Evolutionary conservation across 805 yeast genomes (phyloP).

Genomic region (Gaillardinia entomophila): DNA sequence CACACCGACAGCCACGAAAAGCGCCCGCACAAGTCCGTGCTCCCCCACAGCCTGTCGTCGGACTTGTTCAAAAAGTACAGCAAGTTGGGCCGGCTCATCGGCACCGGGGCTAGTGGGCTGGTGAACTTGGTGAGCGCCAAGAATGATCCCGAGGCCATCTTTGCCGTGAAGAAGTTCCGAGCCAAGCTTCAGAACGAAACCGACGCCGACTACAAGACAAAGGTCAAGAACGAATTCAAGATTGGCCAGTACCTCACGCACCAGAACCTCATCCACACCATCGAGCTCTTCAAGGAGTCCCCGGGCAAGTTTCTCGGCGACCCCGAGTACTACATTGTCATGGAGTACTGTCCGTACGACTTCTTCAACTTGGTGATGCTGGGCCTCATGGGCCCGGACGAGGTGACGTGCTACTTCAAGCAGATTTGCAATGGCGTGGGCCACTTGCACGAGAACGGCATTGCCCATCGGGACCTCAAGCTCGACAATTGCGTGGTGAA

Average conservation of each 20-base stretch:
- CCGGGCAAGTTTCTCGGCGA: slow-evolving; percentile 10
- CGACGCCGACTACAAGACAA: slow-evolving; percentile 64
- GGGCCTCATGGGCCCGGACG: slow-evolving; percentile 66
- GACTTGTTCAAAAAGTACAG: slow-evolving; percentile 56
- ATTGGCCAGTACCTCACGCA: slow-evolving; percentile 72
- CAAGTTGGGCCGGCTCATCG: slow-evolving; percentile 60
- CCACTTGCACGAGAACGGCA: slow-evolving; percentile 73
- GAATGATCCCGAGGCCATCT: slow-evolving; percentile 47
- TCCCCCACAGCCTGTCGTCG: slow-evolving; percentile 6
- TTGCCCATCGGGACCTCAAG: slow-evolving; percentile 91
- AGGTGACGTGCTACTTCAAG: slow-evolving; percentile 73
- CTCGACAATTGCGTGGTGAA: slow-evolving; percentile 90
- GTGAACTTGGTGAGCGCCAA: slow-evolving; percentile 72
- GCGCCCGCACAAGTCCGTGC: slow-evolving; percentile 1
- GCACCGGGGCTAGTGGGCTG: slow-evolving; percentile 94
- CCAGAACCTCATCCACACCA: slow-evolving; percentile 72
- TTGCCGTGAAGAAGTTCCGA: slow-evolving; percentile 85
- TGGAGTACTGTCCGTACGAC: slow-evolving; percentile 92
- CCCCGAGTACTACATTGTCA: slow-evolving; percentile 57
- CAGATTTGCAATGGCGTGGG: slow-evolving; percentile 73
- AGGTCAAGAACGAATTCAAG: slow-evolving; percentile 77
- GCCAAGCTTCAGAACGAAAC: slow-evolving; percentile 56
- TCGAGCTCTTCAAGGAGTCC: slow-evolving; percentile 71
- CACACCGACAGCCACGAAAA: slow-evolving; percentile 9
- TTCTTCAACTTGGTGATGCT: slow-evolving; percentile 91